phyloP scores from a whole-genome alignment of 2,329 filamentous ascomycete species.

The Fusarium mundagurra region DNA sequence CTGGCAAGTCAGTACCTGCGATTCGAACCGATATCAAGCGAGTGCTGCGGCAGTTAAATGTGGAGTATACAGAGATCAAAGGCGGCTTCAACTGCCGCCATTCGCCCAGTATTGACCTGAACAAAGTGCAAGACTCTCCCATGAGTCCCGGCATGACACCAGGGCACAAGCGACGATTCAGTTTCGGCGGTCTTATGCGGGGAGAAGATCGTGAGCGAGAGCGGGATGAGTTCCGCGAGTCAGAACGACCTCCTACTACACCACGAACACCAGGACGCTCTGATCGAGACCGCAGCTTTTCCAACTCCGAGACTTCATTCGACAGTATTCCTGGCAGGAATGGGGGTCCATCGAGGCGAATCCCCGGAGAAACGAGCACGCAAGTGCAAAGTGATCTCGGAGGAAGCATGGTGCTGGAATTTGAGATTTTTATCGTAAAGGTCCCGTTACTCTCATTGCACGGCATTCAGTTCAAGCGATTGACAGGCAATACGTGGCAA shows the following conservation, averaged over 20 bases:
- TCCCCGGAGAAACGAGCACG: constrained; percentile 88
- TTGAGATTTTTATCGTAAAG: constrained; percentile 98
- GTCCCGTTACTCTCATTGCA: constrained; percentile 92
- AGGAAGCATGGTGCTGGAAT: constrained; percentile 83
- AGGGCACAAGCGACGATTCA: constrained; percentile 80
- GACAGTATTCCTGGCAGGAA: constrained; percentile 72
- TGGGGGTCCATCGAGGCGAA: constrained; percentile 62
- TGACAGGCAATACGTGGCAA: constrained; percentile 95
- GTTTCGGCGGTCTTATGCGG: constrained; percentile 74
- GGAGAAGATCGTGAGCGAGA: constrained; percentile 72
- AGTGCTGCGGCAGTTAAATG: constrained; percentile 85
- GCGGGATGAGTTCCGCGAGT: constrained; percentile 76
- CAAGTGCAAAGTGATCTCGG: constrained; percentile 92
- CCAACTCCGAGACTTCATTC: constrained; percentile 87
- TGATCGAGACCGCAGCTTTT: constrained; percentile 76
- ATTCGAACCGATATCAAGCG: constrained; percentile 92
- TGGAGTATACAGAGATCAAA: constrained; percentile 92
- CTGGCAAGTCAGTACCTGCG: constrained; percentile 84
- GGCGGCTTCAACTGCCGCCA: constrained; percentile 93
- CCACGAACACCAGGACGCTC: constrained; percentile 57
- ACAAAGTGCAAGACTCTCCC: constrained; percentile 73
- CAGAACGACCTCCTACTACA: constrained; percentile 54
- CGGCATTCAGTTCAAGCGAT: constrained; percentile 97
- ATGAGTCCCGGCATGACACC: constrained; percentile 66
- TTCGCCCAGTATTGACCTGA: constrained; percentile 86